Base-by-base conservation (phyloP, 495 filamentous ascomycete genomes). In the Lentithecium fluviatile region DNA sequence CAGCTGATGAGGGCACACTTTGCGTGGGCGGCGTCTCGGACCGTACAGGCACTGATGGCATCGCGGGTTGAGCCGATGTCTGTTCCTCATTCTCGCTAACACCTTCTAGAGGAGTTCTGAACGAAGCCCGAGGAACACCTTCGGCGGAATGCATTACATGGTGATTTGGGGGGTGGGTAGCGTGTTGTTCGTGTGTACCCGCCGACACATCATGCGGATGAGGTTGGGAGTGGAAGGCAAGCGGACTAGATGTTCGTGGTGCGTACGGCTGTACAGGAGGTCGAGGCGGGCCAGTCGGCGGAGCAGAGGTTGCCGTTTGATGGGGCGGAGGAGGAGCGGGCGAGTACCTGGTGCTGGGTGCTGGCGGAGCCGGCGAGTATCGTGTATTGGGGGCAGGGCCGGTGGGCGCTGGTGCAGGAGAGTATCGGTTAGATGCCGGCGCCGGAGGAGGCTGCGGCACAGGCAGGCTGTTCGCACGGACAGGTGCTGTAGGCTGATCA, bases 171-270 rank as follows among this genome's bases (percentile, higher is more conserved):
- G 68, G 8, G 43, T 60, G 19, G 19, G 48, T 38, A 23, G 61
- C 29, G 20, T 24, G 8, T 19, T 58, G 57, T n/a, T 79, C 76
- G 73, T 65, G 40, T 69, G 69, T 52, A 67, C 54, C n/a, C 51
- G 67, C n/a, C 51, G 65, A n/a, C 17, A 23, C 1, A 2, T 36
- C 55, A 1, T 46, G 13, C 17, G 46, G 50, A 0, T 73, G 77
- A 17, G 78, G 72, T 68, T 81, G 75, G 40, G 80, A 82, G 66
- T 72, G 67, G 47, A 91, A 84, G 19, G 89, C 91, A 26, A 95
- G 77, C 11, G 89, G 91, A 68, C 90, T 95, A 19, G 88, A 94
- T 19, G 89, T 94, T 52, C 90, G 83, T 8, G 90, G 90, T 56
- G 89, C 89, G 72, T 91, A 90, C 12, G 87, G 80, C 66, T 90